A percentile compares a stretch with the other conserved stretches of the same genome.
Evolutionary conservation across 257 asterid species (phyloP).

Genomic region (Galeopsis tetrahit): DNA sequence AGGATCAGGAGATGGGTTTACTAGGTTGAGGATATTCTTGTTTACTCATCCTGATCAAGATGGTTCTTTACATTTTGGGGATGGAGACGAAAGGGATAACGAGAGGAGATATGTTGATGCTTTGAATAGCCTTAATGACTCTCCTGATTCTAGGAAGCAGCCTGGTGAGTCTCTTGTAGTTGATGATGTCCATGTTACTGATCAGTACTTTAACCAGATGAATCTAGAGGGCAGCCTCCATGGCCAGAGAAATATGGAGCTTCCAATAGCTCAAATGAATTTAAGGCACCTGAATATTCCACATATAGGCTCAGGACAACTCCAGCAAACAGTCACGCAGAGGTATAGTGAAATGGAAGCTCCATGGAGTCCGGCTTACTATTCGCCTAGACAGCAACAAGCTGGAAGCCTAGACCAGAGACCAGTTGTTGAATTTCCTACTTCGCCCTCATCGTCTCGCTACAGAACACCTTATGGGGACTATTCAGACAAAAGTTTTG

Average conservation of each 20-base stretch:
- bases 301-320: constrained; percentile 63
- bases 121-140: constrained; percentile 87
- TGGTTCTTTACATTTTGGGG: constrained; percentile 68
- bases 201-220: constrained; percentile 74
- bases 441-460: constrained; percentile 85
- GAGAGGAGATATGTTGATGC: constrained; percentile 98
- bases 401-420: constrained; percentile 69
- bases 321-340: constrained; percentile 66
- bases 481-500: constrained; percentile 51
- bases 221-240: constrained; percentile 71
- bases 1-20: constrained; percentile 80
- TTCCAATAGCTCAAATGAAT: constrained; percentile 73
- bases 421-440: constrained; percentile 67
- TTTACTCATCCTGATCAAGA: constrained; percentile 75
- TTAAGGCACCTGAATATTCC: constrained; percentile 76
- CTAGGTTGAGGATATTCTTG: constrained; percentile 84
- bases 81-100: constrained; percentile 90
- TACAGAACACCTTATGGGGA: constrained; percentile 67
- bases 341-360: constrained; percentile 86
- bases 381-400: constrained; percentile 72
- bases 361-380: constrained; percentile 96
- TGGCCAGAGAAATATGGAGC: constrained; percentile 78
- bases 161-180: constrained; percentile 50
- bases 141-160: constrained; percentile 74
- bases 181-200: constrained; percentile 71